Percentiles rank a stretch among this genome's conserved stretches.
phyloP scores from a whole-genome alignment of 2,329 filamentous ascomycete species.

The Fusarium hostae region DNA sequence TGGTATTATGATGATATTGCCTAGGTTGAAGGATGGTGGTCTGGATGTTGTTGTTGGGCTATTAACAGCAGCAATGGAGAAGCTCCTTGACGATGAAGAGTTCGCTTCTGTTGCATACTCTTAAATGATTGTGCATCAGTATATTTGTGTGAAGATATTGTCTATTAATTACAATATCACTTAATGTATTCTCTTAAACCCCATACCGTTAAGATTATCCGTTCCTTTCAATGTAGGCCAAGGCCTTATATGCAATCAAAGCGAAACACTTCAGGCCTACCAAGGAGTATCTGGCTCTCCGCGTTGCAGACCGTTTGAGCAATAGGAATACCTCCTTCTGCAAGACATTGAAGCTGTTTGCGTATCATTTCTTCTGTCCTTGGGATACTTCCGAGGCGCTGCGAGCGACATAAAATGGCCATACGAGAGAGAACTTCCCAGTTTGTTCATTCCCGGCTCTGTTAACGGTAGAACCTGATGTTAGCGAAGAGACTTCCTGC shows the following conservation, averaged over 20 bases:
- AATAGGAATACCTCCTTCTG: background rate
- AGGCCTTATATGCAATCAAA: background rate
- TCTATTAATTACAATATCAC: no score
- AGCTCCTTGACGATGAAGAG: background rate
- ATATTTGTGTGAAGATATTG: background rate
- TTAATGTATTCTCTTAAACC: background rate
- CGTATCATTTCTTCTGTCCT: background rate
- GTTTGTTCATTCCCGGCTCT: background rate
- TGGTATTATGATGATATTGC: background rate
- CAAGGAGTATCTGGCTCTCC: background rate
- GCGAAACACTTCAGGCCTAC: background rate
- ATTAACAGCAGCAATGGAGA: background rate
- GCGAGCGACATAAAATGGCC: background rate
- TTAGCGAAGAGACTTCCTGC: background rate
- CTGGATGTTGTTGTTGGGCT: background rate
- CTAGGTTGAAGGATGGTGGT: background rate
- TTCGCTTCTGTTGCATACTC: background rate
- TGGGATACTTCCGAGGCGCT: background rate
- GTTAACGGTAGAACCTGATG: fast-evolving
- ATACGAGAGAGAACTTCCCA: background rate
- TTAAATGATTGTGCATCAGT: background rate
- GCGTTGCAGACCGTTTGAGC: background rate
- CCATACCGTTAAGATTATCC: fast-evolving
- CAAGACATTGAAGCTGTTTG: background rate
- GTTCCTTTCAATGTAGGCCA: background rate